These are phyloP conservation scores for Myriosclerotinia scirpicola DNA, from an alignment of 2,329 filamentous ascomycete species.

Conservation along the genomic window DNA sequence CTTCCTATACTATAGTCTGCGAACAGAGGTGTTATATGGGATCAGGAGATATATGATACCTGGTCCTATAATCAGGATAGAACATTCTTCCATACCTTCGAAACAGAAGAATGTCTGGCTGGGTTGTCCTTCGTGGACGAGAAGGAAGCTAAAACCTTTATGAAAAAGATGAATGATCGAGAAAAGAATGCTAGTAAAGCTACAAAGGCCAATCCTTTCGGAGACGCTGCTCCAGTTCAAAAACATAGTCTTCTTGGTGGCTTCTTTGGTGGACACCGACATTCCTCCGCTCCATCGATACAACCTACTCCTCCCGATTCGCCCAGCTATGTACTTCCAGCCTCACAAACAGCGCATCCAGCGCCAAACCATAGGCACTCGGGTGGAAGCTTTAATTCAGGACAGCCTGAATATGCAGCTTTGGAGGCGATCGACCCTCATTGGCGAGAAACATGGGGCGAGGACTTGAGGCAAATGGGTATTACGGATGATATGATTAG, in stretches of 20 bases:
- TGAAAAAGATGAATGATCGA: conserved; percentile 94
- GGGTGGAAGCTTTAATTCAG: conserved; percentile 50
- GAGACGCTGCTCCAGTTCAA: conserved; percentile 45
- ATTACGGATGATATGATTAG: conserved; percentile 66
- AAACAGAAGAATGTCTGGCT: conserved; percentile 87
- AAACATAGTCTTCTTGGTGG: conserved; percentile 56
- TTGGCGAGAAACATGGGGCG: conserved; percentile 66
- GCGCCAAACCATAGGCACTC: conserved; percentile 43
- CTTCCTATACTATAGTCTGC: conserved; percentile 59
- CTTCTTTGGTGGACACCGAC: conserved; percentile 59
- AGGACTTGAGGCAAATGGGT: conserved; percentile 61
- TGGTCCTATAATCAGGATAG: conserved; percentile 96
- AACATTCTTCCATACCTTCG: conserved; percentile 96
- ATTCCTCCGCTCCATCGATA: conserved; percentile 52
- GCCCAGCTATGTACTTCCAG: conserved; percentile 48
- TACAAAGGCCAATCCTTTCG: conserved; percentile 77
- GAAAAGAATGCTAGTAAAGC: conserved; percentile 94
- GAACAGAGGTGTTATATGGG: conserved; percentile 86
- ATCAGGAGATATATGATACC: conserved; percentile 95
- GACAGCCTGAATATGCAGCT: conserved; percentile 58
- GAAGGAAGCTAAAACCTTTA: conserved; percentile 95
- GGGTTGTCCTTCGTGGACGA: conserved; percentile 92
- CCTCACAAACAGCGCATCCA: conserved; percentile 23
- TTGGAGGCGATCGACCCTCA: conserved; percentile 64
- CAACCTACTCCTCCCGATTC: conserved; percentile 55